Evolutionary conservation across 768 basidiomycete genomes (phyloP).

Genomic region (Agaricus sinodeliciosus): DNA sequence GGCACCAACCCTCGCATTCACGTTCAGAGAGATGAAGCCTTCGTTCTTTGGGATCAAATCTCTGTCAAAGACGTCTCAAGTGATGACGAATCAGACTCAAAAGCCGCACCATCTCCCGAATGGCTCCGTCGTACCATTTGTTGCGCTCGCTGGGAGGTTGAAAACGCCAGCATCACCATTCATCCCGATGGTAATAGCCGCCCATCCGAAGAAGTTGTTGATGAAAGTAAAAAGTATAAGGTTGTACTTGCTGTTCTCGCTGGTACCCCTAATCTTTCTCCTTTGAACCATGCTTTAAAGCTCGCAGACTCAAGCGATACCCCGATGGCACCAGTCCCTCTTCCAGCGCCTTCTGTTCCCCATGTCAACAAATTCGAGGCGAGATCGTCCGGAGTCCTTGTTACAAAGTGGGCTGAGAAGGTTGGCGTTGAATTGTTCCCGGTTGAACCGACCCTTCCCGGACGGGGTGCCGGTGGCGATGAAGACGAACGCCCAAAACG

Average conservation of each 20-base stretch:
- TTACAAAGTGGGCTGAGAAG: slow-evolving; percentile 60
- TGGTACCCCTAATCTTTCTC: slow-evolving; percentile 26
- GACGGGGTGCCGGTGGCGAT: slow-evolving; percentile 22
- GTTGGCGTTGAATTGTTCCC: slow-evolving; percentile 54
- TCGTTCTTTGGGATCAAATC: slow-evolving; percentile 76
- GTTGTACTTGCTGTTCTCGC: slow-evolving; percentile 58
- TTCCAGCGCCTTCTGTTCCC: slow-evolving; percentile 49
- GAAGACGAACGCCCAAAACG: slow-evolving; percentile 25
- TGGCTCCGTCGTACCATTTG: slow-evolving; percentile 84
- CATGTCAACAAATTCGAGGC: slow-evolving; percentile 56
- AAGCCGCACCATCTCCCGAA: slow-evolving; percentile 50
- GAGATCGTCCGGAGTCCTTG: slow-evolving; percentile 56
- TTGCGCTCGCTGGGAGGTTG: slow-evolving; percentile 71
- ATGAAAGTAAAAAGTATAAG: slow-evolving; percentile 26
- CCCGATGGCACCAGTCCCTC: slow-evolving; percentile 49
- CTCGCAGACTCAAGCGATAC: slow-evolving; percentile 24
- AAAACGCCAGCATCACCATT: slow-evolving; percentile 34
- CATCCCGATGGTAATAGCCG: slow-evolving; percentile 3
- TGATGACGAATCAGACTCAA: slow-evolving; percentile 21
- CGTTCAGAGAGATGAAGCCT: slow-evolving; percentile 79
- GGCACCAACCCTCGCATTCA: slow-evolving; percentile 76
- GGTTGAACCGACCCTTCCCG: slow-evolving; percentile 39
- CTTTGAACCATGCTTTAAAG: slow-evolving; percentile 22
- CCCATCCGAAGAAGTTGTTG: not conserved
- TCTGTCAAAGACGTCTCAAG: slow-evolving; percentile 27